phyloP scores from a whole-genome alignment of 1,284 basidiomycete genomes.

The Ustilago tritici region DNA sequence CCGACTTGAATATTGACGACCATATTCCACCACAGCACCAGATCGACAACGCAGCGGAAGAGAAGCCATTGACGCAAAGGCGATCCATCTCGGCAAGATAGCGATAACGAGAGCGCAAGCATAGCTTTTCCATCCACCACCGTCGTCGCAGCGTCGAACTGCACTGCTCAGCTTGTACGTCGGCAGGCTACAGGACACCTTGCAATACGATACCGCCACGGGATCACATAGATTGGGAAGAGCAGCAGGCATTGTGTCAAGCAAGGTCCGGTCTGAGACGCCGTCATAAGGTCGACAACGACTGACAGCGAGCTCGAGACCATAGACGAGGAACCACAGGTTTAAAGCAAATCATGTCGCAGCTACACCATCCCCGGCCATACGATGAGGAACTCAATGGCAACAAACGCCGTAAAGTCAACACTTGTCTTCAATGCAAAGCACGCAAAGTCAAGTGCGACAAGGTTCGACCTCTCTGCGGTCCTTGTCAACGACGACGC shows the following conservation, averaged over 20 bases:
- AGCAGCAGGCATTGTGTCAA: background rate
- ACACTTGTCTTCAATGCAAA: conserved; percentile 67
- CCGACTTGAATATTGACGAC: conserved; percentile 14
- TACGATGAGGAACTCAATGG: conserved; percentile 35
- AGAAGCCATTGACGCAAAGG: background rate
- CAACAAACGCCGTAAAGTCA: conserved; percentile 64
- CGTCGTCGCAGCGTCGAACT: background rate
- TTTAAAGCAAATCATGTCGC: conserved; percentile 16
- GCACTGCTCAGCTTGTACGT: background rate
- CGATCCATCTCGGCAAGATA: background rate
- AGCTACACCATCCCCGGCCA: conserved; percentile 39
- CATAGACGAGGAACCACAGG: background rate
- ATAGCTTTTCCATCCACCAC: background rate
- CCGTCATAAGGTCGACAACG: background rate
- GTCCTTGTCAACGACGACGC: conserved; percentile 63
- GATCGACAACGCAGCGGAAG: background rate
- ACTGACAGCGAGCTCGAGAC: background rate
- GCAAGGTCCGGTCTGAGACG: background rate
- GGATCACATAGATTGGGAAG: background rate
- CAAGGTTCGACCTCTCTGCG: conserved; percentile 63
- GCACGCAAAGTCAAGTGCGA: conserved; percentile 63
- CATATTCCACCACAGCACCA: conserved; percentile 7
- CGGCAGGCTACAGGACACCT: background rate
- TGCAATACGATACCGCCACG: background rate
- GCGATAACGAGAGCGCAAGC: background rate